Conservation (phyloP, 139 green algal genomes). For the Ettlia oleoabundans region DNA sequence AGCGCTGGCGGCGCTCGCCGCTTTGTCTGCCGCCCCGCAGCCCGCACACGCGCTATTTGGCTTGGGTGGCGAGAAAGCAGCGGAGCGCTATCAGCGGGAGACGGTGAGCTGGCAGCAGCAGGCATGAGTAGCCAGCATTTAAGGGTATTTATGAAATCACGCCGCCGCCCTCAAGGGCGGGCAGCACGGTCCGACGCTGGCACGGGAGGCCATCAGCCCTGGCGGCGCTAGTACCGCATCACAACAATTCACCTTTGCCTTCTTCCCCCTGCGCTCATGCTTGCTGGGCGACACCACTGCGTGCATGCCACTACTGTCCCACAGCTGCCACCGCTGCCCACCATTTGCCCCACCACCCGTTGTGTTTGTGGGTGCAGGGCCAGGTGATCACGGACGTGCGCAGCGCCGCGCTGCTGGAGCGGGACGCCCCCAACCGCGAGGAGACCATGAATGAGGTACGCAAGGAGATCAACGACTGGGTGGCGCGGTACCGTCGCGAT, state of each 20-base stretch:
- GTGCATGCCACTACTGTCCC: too few species aligned
- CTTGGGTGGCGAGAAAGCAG: slow-evolving; percentile 50
- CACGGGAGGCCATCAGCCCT: too few species aligned
- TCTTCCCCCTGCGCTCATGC: neutral
- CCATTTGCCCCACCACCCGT: neutral
- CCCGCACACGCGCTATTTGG: slow-evolving; percentile 72
- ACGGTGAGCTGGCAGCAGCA: slow-evolving; percentile 71
- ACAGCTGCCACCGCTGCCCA: too few species aligned
- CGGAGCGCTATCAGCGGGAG: slow-evolving; percentile 57
- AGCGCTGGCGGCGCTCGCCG: slow-evolving; percentile 27
- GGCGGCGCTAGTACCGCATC: too few species aligned
- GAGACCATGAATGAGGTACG: slow-evolving; percentile 69
- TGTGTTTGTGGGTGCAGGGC: slow-evolving; percentile 47
- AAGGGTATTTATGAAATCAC: too few species aligned
- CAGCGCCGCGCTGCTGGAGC: slow-evolving; percentile 59
- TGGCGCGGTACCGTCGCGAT: slow-evolving; percentile 84
- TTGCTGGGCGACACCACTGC: too few species aligned
- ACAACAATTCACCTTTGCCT: too few species aligned
- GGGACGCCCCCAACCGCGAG: slow-evolving; percentile 71
- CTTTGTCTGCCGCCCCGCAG: slow-evolving; percentile 38
- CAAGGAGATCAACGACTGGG: slow-evolving; percentile 85
- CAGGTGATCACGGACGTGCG: slow-evolving; percentile 70
- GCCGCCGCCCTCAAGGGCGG: too few species aligned
- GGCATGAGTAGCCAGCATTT: too few species aligned
- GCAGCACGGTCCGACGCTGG: too few species aligned